Base-by-base conservation (phyloP, 768 basidiomycete genomes). In the Grammothele lineata region DNA sequence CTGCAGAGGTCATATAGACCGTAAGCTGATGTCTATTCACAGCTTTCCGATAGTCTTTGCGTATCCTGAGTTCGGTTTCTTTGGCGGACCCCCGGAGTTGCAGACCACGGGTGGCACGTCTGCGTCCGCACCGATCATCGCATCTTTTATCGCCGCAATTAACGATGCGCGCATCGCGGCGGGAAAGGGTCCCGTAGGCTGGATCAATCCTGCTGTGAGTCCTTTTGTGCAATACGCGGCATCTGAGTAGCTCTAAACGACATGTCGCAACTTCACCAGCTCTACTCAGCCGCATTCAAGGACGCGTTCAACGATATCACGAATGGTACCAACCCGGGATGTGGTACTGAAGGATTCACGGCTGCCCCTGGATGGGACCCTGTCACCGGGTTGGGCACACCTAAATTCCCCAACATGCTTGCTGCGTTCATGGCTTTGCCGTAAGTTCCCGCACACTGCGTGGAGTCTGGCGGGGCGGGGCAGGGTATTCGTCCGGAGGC, bases 121-220 rank as follows among this genome's bases (percentile, higher is more conserved):
- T 5, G 64, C 64, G 8, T 63, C 64, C 27, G 46, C 63, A 5
- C 67, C 67, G 11, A 61, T 65, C 23, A 47, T 62, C 17, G 66
- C 57, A 3, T 59, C 63, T 10, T 49, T 69, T 22, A 51, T 68
- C 30, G 61, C 67, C 6, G 42, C 62, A 10, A 59, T 68, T 37
- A 68, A 68, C 55, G 65, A 67, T 43, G 66, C 65, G 12, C 62
- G 67, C 10, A 43, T 67, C 27, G 58, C 64, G 10, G 41, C 41
- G 12, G 60, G 63, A 17, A 67, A 68, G 44, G 38, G 51, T 21
- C 62, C 66, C 2, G 56, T 68, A 15, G 67, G 62, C 17, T 64
- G 63, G 56, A 74, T 86, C 49, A 86, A 86, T 57, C 83, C 84
- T 34, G 81, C 81, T 27, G 83, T 80, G 61, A 14, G 70, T 63